Evolutionary conservation across 768 basidiomycete genomes (phyloP), one percentile per base, ranked within the genome.

Genomic region (Leccinum obscurum): DNA sequence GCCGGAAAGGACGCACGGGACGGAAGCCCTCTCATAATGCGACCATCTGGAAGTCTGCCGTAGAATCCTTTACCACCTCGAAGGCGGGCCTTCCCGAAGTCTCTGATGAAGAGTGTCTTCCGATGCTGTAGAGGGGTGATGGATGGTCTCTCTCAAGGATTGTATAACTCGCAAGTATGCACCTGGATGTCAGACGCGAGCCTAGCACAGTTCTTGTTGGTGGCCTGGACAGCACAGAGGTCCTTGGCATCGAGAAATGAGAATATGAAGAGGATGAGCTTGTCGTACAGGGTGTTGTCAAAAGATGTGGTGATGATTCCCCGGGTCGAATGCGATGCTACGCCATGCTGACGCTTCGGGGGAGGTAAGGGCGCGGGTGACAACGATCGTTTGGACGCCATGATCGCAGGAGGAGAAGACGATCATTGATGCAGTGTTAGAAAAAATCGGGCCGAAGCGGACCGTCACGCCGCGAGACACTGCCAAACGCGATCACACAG

Each of bases 191-290:
- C 90, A 50, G 77, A 76, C 4, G 88, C 81, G 11, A 92, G 77
- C 52, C 90, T 77, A 11, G 82, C 79, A 82, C 89, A 92, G 64
- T 85, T 86, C 62, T 77, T 80, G 73, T 81, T 90, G 50, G 83
- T 83, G 14, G 79, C 72, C 71, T 90, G 87, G 26, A 82, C 75
- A 11, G 79, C 70, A 68, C 91, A 92, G 30, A 93, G 83, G 73
- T 91, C 90, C 22, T 73, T 66, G 76, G 81, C 85, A 32, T 83
- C 80, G 41, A 93, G 79, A 73, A 86, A 81, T 2, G 89, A 85
- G 77, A 93, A 89, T 57, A 92, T 85, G 67, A 79, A 81, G 22
- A 92, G 77, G 51, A 91, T 77, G 51, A 93, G 82, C 74, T 93
- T 90, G 66, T 93, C 91, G 68, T 85, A 92, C 48, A 92, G 74